These are phyloP conservation scores for Intubia oerlemansii DNA, from an alignment of 2,329 filamentous ascomycete genomes.

Conservation along the genomic window DNA sequence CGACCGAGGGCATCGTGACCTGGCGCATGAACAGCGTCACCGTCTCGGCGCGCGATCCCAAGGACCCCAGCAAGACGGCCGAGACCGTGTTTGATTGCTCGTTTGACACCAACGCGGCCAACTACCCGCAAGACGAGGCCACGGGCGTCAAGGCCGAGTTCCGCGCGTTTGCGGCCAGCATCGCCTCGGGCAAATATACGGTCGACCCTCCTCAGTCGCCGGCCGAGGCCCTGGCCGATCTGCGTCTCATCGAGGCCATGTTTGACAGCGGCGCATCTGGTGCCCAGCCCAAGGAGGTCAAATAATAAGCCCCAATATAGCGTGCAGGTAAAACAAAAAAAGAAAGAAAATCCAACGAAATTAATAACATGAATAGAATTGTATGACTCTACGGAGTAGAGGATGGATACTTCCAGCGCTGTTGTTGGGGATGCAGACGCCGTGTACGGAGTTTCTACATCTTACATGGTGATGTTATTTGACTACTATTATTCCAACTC, in stretches of 20 bases:
- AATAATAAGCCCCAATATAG: no score
- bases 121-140: slow-evolving; percentile 4
- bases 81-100: slow-evolving; percentile 5
- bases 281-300: no score
- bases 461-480: no score
- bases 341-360: no score
- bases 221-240: slow-evolving; percentile 12
- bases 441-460: no score
- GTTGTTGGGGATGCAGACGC: no score
- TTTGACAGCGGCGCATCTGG: slow-evolving; percentile 12
- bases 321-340: no score
- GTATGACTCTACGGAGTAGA: no score
- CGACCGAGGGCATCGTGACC: slow-evolving; percentile 11
- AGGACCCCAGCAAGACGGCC: neutral
- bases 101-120: slow-evolving; percentile 6
- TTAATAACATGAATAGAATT: no score
- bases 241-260: slow-evolving; percentile 12
- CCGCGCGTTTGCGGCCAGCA: slow-evolving; percentile 11
- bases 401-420: no score
- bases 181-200: slow-evolving; percentile 7
- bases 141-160: slow-evolving; percentile 13
- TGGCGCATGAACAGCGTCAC: slow-evolving; percentile 10
- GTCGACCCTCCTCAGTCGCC: slow-evolving; percentile 11
- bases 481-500: no score
- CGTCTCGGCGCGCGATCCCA: slow-evolving; percentile 4